Conservation (phyloP, 495 filamentous ascomycete genomes). For the Talaromyces thailandensis region DNA sequence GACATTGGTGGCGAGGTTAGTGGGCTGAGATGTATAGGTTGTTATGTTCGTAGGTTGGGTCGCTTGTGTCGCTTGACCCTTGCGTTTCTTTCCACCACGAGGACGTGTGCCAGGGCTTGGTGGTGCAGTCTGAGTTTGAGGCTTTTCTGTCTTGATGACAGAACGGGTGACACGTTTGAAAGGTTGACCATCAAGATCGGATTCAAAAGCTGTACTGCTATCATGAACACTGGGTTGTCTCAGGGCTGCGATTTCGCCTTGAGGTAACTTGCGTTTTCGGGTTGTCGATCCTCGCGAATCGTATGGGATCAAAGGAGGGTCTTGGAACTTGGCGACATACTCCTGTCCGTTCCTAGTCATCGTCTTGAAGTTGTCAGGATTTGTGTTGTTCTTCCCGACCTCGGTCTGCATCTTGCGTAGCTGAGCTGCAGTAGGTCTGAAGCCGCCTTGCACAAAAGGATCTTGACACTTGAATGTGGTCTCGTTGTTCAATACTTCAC, state of each 20-base stretch:
- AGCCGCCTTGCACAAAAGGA: constrained; percentile 34
- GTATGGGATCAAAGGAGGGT: constrained; percentile 41
- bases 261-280: constrained; percentile 36
- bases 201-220: constrained; percentile 21
- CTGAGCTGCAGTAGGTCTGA: constrained; percentile 34
- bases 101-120: constrained; percentile 4
- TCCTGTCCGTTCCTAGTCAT: constrained; percentile 26
- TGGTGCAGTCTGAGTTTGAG: constrained; percentile 13
- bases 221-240: constrained; percentile 22
- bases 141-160: constrained; percentile 21
- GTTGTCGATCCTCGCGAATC: constrained; percentile 41
- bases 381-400: constrained; percentile 21
- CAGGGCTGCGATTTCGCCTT: constrained; percentile 23
- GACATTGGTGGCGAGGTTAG: background rate
- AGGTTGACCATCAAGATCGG: constrained; percentile 13
- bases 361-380: constrained; percentile 31
- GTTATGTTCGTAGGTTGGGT: background rate
- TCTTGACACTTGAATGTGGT: constrained; percentile 16
- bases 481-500: constrained; percentile 15
- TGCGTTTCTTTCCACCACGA: constrained; percentile 3
- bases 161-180: constrained; percentile 28
- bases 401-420: constrained; percentile 30
- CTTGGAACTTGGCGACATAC: constrained; percentile 25
- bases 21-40: background rate
- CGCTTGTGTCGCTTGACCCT: background rate